Percentiles rank a stretch among this genome's conserved stretches.
Conservation (phyloP, 2,329 filamentous ascomycete species). For the Aureobasidium sp. region DNA sequence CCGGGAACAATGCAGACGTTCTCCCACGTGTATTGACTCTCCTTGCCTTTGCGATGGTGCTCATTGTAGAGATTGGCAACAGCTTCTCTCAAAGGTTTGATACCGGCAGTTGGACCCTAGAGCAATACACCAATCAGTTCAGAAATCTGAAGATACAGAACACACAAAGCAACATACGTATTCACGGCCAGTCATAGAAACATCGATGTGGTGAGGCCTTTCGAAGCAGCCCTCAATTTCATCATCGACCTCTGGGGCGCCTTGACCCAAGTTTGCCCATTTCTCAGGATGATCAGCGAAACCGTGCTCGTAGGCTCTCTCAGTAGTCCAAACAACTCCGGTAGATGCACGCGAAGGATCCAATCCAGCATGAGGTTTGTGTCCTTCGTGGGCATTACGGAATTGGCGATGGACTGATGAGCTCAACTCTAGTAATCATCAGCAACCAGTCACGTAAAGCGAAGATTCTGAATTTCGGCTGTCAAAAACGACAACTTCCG, state of each 20-base stretch:
- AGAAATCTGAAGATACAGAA: too few species aligned
- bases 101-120: conserved; percentile 76
- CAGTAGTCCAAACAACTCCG: conserved; percentile 88
- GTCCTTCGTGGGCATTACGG: conserved; percentile 80
- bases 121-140: not conserved
- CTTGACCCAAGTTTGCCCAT: conserved; percentile 94
- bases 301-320: conserved; percentile 82
- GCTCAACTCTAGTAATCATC: conserved; percentile 54
- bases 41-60: conserved; percentile 80
- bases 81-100: conserved; percentile 80
- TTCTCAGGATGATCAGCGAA: conserved; percentile 69
- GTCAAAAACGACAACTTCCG: too few species aligned
- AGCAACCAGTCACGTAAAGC: not conserved
- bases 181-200: conserved; percentile 72
- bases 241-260: conserved; percentile 79
- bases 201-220: conserved; percentile 69
- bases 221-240: conserved; percentile 86
- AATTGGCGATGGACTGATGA: conserved; percentile 86
- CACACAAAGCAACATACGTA: conserved; percentile 44
- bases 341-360: conserved; percentile 83
- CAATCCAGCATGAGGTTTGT: conserved; percentile 81
- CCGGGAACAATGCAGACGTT: conserved; percentile 96
- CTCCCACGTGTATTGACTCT: conserved; percentile 90
- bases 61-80: conserved; percentile 90
- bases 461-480: not conserved